Evolutionary conservation across 2,329 filamentous ascomycete species (phyloP), one percentile per base, ranked within the genome.

Genomic region (Hymenotorrendiella dingleyae): DNA sequence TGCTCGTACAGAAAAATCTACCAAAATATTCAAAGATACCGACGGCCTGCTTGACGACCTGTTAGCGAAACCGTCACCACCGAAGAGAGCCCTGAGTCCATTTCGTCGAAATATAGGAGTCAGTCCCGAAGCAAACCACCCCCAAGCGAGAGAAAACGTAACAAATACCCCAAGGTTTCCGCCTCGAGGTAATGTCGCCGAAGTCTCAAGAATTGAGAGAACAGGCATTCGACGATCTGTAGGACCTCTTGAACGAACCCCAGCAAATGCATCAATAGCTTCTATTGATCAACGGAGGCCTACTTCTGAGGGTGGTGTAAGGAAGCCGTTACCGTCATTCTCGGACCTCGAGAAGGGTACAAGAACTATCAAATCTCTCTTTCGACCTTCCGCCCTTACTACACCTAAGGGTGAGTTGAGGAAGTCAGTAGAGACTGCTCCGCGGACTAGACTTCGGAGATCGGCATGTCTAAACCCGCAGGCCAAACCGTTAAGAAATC

Each of bases 11-110:
- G 36, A 21, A 17, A 29, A 30, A 21, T 32, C 19, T 32, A 24
- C n/a, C 10, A 33, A 16, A 34, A 28, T 24, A 32, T 17, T n/a
- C 12, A 24, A 22, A 30, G 32, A 40, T 26, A 24, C 32, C 16
- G 22, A 20, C 33, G 40, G 36, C 12, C 41, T 30, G 1, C 43
- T 60, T n/a, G 30, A 29, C 17, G 29, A 47, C 7, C 30, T 59
- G 11, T 46, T 60, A 10, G 34, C 50, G 5, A 48, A 46, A 4
- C 52, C 55, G 14, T 54, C 54, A 44, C 56, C 55, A n/a, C 21
- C 36, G 8, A 56, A 46, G 32, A 30, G 42, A 12, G 24, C 46
- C 4, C 43, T 57, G 4, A 46, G 39, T 36, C 27, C 45, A 34
- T 7, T 12, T 10, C 11, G 10, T 17, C 19, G 12, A 33, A 26